Conservation (phyloP, 2,329 filamentous ascomycete species). For the Pseudogymnoascus sp. region DNA sequence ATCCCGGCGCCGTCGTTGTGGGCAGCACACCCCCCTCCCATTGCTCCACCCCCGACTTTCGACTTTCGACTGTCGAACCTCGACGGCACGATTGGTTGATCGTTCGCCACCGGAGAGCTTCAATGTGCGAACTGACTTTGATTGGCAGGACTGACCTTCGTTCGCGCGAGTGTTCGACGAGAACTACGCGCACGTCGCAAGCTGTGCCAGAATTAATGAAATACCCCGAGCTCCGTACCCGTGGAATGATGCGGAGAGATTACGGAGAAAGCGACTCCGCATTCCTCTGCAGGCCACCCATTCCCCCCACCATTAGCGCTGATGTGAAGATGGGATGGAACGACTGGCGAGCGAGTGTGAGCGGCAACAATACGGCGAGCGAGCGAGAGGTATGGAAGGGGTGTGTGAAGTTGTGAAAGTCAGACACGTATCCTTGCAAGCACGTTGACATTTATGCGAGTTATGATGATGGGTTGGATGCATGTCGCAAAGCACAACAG, state of each 20-base stretch:
- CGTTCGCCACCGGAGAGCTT: neutral
- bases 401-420: neutral
- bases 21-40: neutral
- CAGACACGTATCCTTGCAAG: constrained; percentile 6
- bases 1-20: neutral
- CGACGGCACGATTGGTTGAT: neutral
- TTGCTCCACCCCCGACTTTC: neutral
- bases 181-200: neutral
- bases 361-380: neutral
- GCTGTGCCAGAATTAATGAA: neutral
- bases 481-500: neutral
- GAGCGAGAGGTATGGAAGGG: neutral
- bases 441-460: constrained; percentile 5
- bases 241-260: neutral
- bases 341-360: neutral
- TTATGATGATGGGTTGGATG: neutral
- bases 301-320: constrained; percentile 1
- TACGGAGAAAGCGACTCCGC: constrained; percentile 5
- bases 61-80: too few relatives aligned
- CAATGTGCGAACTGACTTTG: neutral
- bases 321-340: neutral
- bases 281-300: neutral
- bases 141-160: neutral
- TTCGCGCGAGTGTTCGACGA: neutral
- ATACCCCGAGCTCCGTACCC: too few relatives aligned